Conservation (phyloP, 176 grass and related monocot genomes). For the Phragmites australis region DNA sequence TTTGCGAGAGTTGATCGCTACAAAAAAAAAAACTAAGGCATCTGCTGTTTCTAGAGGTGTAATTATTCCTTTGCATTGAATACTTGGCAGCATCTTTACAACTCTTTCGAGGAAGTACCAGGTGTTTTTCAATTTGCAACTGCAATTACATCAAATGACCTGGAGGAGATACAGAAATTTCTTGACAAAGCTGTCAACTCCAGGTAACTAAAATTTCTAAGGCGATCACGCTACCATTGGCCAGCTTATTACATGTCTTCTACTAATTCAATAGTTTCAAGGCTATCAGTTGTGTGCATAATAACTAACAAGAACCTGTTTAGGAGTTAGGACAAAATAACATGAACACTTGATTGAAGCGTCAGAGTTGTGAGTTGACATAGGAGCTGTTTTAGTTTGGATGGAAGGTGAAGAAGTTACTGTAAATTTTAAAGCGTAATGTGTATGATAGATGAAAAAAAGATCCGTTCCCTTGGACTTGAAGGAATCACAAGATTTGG, state of each 20-base stretch:
- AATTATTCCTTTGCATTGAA: constrained; percentile 32
- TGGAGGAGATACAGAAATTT: constrained; percentile 98
- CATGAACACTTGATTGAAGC: neutral
- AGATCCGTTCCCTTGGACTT: neutral
- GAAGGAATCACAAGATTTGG: too few species aligned
- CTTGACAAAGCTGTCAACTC: constrained; percentile 91
- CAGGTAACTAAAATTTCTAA: constrained; percentile 53
- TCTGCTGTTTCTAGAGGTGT: constrained; percentile 23
- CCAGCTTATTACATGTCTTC: constrained; percentile 7
- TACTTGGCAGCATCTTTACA: constrained; percentile 81
- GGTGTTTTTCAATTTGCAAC: constrained; percentile 94
- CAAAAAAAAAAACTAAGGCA: constrained; percentile 6
- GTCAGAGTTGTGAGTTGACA: neutral
- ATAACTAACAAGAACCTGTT: neutral
- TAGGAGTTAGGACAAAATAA: neutral
- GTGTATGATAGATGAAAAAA: neutral
- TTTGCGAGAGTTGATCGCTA: neutral
- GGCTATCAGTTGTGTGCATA: neutral
- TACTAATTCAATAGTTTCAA: neutral
- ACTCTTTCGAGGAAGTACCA: constrained; percentile 85
- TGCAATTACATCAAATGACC: constrained; percentile 91
- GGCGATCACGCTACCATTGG: neutral
- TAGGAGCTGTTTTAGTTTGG: neutral
- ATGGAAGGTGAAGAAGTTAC: neutral
- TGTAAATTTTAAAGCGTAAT: neutral